These are phyloP conservation scores for Gossypium sturtianum DNA, from an alignment of 345 rosid genomes.

Conservation along the genomic window DNA sequence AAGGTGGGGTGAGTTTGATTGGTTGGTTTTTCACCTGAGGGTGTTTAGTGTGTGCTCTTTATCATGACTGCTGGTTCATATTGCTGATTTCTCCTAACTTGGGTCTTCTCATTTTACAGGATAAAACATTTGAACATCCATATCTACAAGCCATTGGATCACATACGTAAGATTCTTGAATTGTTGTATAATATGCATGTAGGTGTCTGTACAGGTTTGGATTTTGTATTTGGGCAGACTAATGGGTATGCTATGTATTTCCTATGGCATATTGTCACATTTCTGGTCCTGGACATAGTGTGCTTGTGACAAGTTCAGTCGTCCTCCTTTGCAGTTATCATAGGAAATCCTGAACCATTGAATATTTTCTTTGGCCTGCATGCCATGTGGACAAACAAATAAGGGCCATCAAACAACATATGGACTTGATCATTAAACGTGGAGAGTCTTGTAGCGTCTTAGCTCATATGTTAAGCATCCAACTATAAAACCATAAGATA, in stretches of 20 bases:
- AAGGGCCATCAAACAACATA: background rate
- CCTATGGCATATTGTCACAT: background rate
- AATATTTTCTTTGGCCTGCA: background rate
- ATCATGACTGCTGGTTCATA: background rate
- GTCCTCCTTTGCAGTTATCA: background rate
- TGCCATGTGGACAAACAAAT: background rate
- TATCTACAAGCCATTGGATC: constrained; percentile 92
- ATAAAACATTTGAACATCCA: constrained; percentile 89
- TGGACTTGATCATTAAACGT: background rate
- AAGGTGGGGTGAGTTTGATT: background rate
- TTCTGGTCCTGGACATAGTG: background rate
- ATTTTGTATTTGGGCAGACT: background rate
- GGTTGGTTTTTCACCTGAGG: background rate
- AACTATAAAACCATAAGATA: background rate
- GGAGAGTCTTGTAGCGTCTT: background rate
- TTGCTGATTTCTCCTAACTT: constrained; percentile 15
- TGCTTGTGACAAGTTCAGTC: background rate
- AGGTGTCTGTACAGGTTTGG: background rate
- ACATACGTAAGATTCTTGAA: constrained; percentile 63
- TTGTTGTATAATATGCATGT: background rate
- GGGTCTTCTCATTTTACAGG: constrained; percentile 38
- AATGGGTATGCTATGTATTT: background rate
- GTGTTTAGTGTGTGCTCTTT: background rate
- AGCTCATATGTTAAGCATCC: background rate
- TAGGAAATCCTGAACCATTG: background rate